Conservation (phyloP, 345 rosid species). For the Aquilaria yunnanensis region DNA sequence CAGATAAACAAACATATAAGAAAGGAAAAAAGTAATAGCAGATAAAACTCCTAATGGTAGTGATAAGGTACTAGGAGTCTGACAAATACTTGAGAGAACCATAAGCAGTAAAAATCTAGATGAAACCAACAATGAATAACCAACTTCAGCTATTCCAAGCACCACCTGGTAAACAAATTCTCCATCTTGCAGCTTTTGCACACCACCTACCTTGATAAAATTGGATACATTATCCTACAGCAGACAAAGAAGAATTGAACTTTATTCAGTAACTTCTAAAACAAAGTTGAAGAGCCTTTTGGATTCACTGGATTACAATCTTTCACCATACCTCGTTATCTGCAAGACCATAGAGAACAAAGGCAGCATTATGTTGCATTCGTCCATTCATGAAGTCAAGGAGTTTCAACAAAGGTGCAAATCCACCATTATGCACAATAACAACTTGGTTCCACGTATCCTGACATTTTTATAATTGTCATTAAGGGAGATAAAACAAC, state of each 20-base stretch:
- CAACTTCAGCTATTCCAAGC: slow-evolving; percentile 2
- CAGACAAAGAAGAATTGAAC: slow-evolving; percentile 21
- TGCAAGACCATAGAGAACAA: slow-evolving; percentile 98
- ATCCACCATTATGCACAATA: slow-evolving; percentile 91
- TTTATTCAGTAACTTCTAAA: neutral
- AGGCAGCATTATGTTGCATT: slow-evolving; percentile 98
- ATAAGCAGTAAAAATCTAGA: neutral
- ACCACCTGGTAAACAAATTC: slow-evolving; percentile 88
- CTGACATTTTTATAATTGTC: slow-evolving; percentile 28
- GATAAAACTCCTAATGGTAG: too few relatives aligned
- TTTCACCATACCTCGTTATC: slow-evolving; percentile 82
- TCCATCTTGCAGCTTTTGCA: slow-evolving; percentile 93
- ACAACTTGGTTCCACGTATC: slow-evolving; percentile 96
- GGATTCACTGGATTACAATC: slow-evolving; percentile 5
- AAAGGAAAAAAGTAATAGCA: too few relatives aligned
- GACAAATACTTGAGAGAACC: neutral
- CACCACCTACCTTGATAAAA: slow-evolving; percentile 96
- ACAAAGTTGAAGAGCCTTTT: slow-evolving; percentile 12
- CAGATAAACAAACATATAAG: too few relatives aligned
- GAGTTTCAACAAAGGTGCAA: slow-evolving; percentile 83
- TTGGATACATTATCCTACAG: slow-evolving; percentile 88
- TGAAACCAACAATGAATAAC: neutral
- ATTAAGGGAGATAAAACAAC: too few relatives aligned
- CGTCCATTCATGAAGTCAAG: slow-evolving; percentile 95
- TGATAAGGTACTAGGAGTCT: too few relatives aligned